Base-by-base conservation (phyloP, 371 early-diverging fungal species). In the Dichotomocladium elegans region DNA sequence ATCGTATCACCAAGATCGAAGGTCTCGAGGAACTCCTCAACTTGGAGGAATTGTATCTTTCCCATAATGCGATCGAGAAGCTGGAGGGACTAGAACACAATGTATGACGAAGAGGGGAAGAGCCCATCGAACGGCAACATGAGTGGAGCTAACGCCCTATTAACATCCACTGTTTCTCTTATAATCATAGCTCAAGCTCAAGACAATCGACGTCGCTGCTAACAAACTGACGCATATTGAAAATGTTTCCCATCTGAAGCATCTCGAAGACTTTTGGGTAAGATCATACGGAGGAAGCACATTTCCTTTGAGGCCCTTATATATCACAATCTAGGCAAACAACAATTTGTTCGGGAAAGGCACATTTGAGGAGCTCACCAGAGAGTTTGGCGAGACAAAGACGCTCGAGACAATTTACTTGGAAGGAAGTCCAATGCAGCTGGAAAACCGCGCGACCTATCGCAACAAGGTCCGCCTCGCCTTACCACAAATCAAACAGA, bases 361-460 rank as follows among this genome's bases (percentile, higher is more conserved):
- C 42, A 81, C 84, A 14, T 92, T 90, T 60, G 84, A 83, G n/a
- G 86, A 90, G 53, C 66, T 96, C 30, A 87, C 92, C 51, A 35
- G 55, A 3, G 82, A 91, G 65, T 76, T 94, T n/a, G 78, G 70
- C 12, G 54, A 76, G 5, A 77, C 89, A 31, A 54, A 66, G 28
- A 70, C 82, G 0, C 68, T 94, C 28, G 66, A 73, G 22, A 96
- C 98, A 0, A 89, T 97, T 4, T 98, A 98, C 68, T 76, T 97
- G 21, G 99, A 98, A 72, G 90, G 92, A 37, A 98, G 96, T 60
- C 99, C 97, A 2, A 68, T 93, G 68, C 93, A 98, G 67, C 72
- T 66, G 19, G 67, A 81, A 6, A 83, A 85, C 54, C 80, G 81
- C 10, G 79, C 92, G 1, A 88, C 85, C 9, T 98, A 98, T 69